phyloP scores from a whole-genome alignment of 75 land plant species.

The Adiantum capillusveneris region DNA sequence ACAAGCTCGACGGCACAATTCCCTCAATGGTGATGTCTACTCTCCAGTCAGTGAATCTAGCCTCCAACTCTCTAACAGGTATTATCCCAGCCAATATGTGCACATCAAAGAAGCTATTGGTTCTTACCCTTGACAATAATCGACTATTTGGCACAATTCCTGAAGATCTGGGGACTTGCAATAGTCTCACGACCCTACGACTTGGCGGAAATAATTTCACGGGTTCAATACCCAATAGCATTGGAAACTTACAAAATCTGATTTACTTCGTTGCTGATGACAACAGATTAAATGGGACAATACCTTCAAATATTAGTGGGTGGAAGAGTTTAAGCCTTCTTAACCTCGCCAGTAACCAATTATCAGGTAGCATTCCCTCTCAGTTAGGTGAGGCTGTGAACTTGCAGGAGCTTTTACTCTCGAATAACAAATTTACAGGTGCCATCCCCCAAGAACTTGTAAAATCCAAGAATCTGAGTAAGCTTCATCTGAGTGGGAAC shows the following conservation, averaged over 20 bases:
- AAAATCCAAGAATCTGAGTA: slow-evolving; percentile 41
- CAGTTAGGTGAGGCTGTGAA: slow-evolving; percentile 45
- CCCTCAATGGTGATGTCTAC: slow-evolving; percentile 46
- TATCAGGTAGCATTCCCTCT: slow-evolving; percentile 51
- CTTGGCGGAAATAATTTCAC: slow-evolving; percentile 56
- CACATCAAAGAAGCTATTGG: slow-evolving; percentile 39
- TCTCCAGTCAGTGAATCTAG: slow-evolving; percentile 47
- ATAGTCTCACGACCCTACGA: slow-evolving; percentile 44
- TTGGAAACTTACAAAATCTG: slow-evolving; percentile 58
- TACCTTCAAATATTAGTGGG: slow-evolving; percentile 41
- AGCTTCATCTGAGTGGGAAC: slow-evolving; percentile 70
- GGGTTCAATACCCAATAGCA: slow-evolving; percentile 45
- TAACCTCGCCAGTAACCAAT: slow-evolving; percentile 57
- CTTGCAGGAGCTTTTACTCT: slow-evolving; percentile 56
- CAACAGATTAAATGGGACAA: slow-evolving; percentile 54
- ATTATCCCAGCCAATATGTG: slow-evolving; percentile 55
- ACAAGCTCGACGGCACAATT: slow-evolving; percentile 42
- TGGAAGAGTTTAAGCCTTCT: slow-evolving; percentile 67
- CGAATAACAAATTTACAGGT: slow-evolving; percentile 56
- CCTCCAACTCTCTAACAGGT: slow-evolving; percentile 60
- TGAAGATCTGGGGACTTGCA: slow-evolving; percentile 43
- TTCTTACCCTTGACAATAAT: slow-evolving; percentile 44
- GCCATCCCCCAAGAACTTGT: slow-evolving; percentile 47
- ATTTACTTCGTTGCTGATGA: slow-evolving; percentile 66
- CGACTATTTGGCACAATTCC: slow-evolving; percentile 47